Conservation (phyloP, 306 rosid genomes). For the Oxytropis ochrocephala region DNA sequence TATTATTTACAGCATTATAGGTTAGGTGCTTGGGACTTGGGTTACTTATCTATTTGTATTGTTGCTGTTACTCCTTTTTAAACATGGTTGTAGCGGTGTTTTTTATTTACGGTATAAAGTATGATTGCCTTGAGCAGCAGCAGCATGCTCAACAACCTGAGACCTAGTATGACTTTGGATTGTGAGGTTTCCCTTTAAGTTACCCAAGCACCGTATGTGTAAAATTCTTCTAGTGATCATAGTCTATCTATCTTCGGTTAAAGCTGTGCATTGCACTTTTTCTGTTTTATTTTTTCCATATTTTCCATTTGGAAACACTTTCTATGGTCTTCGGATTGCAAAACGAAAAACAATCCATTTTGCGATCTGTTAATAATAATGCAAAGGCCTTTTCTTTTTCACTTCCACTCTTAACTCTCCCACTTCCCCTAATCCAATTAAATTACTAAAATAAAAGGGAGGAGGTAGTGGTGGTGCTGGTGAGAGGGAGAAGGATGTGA, state of each 20-base stretch:
- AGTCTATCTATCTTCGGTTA: background rate
- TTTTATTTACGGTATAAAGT: conserved; percentile 11
- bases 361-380: too few species aligned
- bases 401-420: too few species aligned
- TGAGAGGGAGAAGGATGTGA: too few species aligned
- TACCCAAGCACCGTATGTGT: background rate
- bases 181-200: background rate
- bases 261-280: background rate
- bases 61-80: background rate
- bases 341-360: too few species aligned
- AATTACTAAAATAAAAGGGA: too few species aligned
- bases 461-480: too few species aligned
- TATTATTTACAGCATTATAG: background rate
- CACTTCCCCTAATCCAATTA: too few species aligned
- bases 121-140: background rate
- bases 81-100: conserved; percentile 6
- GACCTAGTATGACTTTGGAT: background rate
- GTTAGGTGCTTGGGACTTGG: conserved; percentile 1
- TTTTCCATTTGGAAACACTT: background rate
- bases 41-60: conserved; percentile 5
- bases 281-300: background rate
- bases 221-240: background rate
- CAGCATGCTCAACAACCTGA: background rate
- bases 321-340: background rate
- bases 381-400: too few species aligned